Base-by-base conservation (phyloP, 805 yeast genomes). In the Candida glaebosa region DNA sequence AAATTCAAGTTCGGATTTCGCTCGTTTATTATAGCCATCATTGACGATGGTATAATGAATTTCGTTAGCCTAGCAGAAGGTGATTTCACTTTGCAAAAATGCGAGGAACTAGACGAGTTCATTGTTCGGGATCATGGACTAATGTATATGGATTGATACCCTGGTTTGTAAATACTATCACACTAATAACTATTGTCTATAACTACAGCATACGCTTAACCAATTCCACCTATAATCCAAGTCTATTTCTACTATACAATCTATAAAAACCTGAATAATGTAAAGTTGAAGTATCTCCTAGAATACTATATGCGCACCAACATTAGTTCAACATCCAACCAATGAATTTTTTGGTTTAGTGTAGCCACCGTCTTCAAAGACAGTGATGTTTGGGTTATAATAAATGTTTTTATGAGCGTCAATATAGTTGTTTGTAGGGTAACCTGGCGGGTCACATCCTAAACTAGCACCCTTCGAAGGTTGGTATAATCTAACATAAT, bases 401-500 rank as follows among this genome's bases (percentile, higher is more conserved):
- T 91, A 91, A 1, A 93, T 95, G 35, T 71, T 69, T 38, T 67
- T 56, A 61, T 91, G 98, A 25, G 58, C 56, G 38, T 79, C 62
- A 52, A 91, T 91, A 69, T 91, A 91, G 53, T 87, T 89, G 49
- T 71, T 69, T 0, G 98, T 91, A 41, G 97, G 97, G 57, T 73
- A 80, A 55, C 78, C 95, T 0, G 53, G 64, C 0, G 99, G 98
- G 56, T 90, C 96, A 67, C 98, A 91, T 0, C 91, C 83, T 17
- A 83, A 42, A 34, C 78, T 75, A 24, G 71, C 60, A 5, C 71
- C 62, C 51, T 78, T 80, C 31, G 68, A 56, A 2, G 96, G 96
- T 67, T 91, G 99, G 63, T 91, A 91, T n/a, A 91, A 57, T 53
- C 98, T 79, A 25, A 91, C 95, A 54, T 84, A 87, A 60, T 91